These are phyloP conservation scores for Schrenkiella parvula DNA, from an alignment of 345 rosid species.

Conservation along the genomic window DNA sequence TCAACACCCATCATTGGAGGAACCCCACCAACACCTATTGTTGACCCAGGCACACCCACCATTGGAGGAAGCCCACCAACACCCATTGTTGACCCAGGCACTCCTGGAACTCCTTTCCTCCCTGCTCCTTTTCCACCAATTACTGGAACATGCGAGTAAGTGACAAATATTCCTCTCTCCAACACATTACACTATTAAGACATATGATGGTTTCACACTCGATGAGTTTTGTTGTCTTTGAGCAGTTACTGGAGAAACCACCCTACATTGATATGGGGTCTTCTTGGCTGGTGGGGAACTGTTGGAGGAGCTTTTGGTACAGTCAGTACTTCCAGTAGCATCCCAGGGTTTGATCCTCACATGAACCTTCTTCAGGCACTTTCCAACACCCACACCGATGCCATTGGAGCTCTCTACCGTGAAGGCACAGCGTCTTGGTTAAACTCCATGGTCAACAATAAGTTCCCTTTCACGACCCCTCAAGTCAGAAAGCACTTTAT, in stretches of 20 bases:
- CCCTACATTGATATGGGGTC: constrained; percentile 69
- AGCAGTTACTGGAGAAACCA: constrained; percentile 92
- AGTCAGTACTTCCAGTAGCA: constrained; percentile 23
- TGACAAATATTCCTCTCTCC: neutral
- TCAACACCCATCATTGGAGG: constrained; percentile 36
- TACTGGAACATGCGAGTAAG: constrained; percentile 89
- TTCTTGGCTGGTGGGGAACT: constrained; percentile 91
- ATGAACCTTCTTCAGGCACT: constrained; percentile 81
- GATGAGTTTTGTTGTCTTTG: neutral
- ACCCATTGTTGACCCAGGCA: constrained; percentile 35
- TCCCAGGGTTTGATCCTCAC: constrained; percentile 58
- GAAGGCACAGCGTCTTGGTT: constrained; percentile 93
- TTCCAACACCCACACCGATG: constrained; percentile 61
- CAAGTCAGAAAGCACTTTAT: constrained; percentile 76
- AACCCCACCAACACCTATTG: constrained; percentile 49
- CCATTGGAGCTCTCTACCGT: constrained; percentile 69
- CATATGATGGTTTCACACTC: neutral
- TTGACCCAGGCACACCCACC: constrained; percentile 59
- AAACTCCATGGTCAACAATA: constrained; percentile 69
- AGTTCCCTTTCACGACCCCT: constrained; percentile 63
- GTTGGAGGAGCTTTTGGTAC: constrained; percentile 61
- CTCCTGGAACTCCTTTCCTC: constrained; percentile 47
- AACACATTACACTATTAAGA: neutral
- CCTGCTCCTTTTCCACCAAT: constrained; percentile 68
- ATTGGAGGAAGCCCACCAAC: constrained; percentile 47